A percentile compares a stretch with the other conserved stretches of the same genome.
phyloP scores from a whole-genome alignment of 2,329 filamentous ascomycete species.

The Nemania diffusa region DNA sequence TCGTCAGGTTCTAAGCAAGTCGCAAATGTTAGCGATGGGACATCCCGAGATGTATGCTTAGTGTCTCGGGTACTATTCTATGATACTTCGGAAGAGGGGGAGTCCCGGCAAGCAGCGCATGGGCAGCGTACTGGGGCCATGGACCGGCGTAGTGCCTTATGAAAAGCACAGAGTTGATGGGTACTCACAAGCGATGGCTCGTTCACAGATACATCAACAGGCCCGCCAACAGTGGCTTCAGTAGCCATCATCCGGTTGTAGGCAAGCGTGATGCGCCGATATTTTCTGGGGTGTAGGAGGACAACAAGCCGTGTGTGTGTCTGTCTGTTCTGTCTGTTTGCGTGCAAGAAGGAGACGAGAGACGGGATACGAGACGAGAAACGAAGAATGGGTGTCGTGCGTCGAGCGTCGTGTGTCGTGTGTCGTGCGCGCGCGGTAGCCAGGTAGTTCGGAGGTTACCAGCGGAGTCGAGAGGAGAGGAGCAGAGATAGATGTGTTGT shows the following conservation, averaged over 20 bases:
- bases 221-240: conserved; percentile 47
- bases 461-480: conserved; percentile 28
- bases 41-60: background rate
- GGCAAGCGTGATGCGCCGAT: conserved; percentile 25
- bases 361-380: background rate
- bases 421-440: conserved; percentile 1
- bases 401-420: background rate
- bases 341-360: background rate
- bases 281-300: background rate
- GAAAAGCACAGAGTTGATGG: background rate
- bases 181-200: conserved; percentile 50
- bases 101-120: conserved; percentile 6
- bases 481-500: conserved; percentile 40
- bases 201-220: conserved; percentile 49
- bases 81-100: background rate
- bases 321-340: conserved; percentile 5
- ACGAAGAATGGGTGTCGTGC: background rate
- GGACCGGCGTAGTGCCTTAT: background rate
- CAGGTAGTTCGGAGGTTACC: background rate
- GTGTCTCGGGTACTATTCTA: background rate
- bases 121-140: background rate
- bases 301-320: conserved; percentile 22
- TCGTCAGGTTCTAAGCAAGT: conserved; percentile 29
- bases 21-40: conserved; percentile 20
- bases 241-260: conserved; percentile 52